Conservation (phyloP, 2,329 filamentous ascomycete species). For the Graphilbum fragrans region DNA sequence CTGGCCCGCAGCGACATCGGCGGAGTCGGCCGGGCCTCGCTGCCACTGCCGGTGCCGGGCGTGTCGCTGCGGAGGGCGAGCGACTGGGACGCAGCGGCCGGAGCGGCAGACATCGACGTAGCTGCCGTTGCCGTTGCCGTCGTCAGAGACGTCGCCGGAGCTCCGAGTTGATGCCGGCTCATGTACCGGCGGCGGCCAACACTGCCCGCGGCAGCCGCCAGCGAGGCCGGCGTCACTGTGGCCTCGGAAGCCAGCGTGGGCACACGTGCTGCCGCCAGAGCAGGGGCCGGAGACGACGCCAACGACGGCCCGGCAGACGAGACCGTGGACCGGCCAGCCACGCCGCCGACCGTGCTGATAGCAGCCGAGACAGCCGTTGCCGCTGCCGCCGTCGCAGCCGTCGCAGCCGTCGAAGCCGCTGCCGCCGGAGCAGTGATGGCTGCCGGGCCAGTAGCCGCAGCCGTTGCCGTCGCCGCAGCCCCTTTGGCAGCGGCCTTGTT, state of each 20-base stretch:
- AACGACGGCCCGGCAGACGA: neutral
- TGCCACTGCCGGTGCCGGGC: constrained; percentile 3
- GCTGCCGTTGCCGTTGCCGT: too few relatives aligned
- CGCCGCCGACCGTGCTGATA: neutral
- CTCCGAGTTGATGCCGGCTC: constrained; percentile 6
- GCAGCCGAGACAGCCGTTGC: constrained; percentile 18
- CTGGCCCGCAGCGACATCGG: constrained; percentile 33
- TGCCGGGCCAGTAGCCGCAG: neutral
- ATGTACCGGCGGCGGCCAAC: constrained; percentile 9
- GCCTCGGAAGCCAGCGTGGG: neutral
- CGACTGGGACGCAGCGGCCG: neutral
- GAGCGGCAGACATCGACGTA: neutral
- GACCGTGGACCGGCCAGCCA: neutral
- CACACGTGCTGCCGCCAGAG: neutral
- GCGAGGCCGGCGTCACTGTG: neutral
- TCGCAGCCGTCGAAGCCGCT: neutral
- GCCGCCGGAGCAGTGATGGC: neutral
- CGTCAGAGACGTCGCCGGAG: too few relatives aligned
- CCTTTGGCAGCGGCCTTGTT: neutral
- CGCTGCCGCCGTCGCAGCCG: constrained; percentile 1
- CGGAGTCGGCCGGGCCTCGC: constrained; percentile 22
- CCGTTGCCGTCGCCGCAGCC: neutral
- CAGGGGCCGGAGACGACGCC: neutral
- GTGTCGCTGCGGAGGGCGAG: neutral
- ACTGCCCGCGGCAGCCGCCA: neutral